Conservation (phyloP, 345 rosid species). For the Gynandropsis gynandra region DNA sequence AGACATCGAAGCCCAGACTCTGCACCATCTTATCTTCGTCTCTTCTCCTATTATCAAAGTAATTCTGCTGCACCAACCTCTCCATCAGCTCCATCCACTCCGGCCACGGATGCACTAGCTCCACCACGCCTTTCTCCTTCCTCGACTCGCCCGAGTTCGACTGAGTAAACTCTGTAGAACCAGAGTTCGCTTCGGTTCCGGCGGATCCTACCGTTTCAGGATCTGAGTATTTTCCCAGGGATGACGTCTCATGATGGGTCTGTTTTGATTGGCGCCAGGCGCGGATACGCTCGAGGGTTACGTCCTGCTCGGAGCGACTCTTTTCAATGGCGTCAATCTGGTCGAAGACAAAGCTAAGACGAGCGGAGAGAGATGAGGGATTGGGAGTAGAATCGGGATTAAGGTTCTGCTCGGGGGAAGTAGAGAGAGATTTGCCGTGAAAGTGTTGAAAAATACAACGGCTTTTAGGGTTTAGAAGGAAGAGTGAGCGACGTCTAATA, state of each 20-base stretch:
- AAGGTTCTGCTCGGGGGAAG: slow-evolving; percentile 23
- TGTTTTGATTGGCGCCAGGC: slow-evolving; percentile 80
- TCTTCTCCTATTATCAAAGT: slow-evolving; percentile 75
- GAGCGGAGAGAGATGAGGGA: slow-evolving; percentile 75
- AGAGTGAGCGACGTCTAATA: slow-evolving; percentile 34
- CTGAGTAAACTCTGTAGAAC: slow-evolving; percentile 9
- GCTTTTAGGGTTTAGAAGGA: slow-evolving; percentile 20
- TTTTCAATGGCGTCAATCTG: slow-evolving; percentile 83
- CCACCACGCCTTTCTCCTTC: slow-evolving; percentile 35
- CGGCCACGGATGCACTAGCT: slow-evolving; percentile 92
- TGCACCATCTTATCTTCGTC: slow-evolving; percentile 58
- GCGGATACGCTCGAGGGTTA: slow-evolving; percentile 79
- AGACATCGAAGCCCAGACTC: slow-evolving; percentile 46
- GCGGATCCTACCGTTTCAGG: background rate
- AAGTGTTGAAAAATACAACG: slow-evolving; percentile 22
- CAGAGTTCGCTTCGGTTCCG: slow-evolving; percentile 3
- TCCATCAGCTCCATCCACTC: slow-evolving; percentile 98
- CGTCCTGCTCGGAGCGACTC: slow-evolving; percentile 50
- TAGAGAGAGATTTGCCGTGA: slow-evolving; percentile 21
- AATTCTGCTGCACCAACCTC: slow-evolving; percentile 76
- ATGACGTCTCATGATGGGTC: slow-evolving; percentile 16
- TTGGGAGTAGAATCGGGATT: slow-evolving; percentile 30
- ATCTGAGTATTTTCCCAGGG: slow-evolving; percentile 11
- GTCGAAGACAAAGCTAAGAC: slow-evolving; percentile 84
- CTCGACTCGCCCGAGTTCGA: slow-evolving; percentile 13